Evolutionary conservation across 208 protist genomes (phyloP).

Genomic region (Leishmania lainsoni): DNA sequence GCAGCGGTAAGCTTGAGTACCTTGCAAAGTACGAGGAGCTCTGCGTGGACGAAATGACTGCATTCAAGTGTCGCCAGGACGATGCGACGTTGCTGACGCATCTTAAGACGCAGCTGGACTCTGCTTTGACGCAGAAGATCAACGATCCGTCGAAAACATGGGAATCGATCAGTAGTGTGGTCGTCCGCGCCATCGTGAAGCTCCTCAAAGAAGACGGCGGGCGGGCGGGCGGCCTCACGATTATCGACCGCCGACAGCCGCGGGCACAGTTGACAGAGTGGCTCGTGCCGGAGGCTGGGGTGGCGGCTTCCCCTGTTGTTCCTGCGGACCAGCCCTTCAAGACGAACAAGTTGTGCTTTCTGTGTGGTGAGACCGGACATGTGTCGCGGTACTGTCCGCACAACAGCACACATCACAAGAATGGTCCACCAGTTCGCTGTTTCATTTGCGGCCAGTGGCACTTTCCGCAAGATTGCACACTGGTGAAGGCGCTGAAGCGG

Average conservation of each 20-base stretch:
- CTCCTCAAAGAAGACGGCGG: conserved; percentile 72
- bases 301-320: conserved; percentile 6
- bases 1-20: conserved; percentile 81
- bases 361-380: conserved; percentile 82
- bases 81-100: conserved; percentile 82
- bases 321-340: conserved; percentile 60
- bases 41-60: conserved; percentile 78
- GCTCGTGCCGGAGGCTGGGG: conserved; percentile 9
- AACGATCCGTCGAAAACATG: conserved; percentile 83
- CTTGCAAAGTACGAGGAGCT: conserved; percentile 81
- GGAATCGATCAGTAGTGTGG: conserved; percentile 80
- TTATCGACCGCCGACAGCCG: conserved; percentile 76
- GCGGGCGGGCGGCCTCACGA: conserved; percentile 39
- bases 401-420: conserved; percentile 44
- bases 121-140: conserved; percentile 83
- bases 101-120: conserved; percentile 87
- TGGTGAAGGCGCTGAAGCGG: conserved; percentile 44
- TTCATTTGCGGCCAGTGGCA: conserved; percentile 92
- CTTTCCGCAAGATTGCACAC: conserved; percentile 75
- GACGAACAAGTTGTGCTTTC: conserved; percentile 69
- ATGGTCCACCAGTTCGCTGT: conserved; percentile 74
- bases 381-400: conserved; percentile 79
- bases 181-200: conserved; percentile 83
- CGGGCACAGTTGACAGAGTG: conserved; percentile 54
- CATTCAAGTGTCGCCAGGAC: conserved; percentile 77